phyloP scores from a whole-genome alignment of 768 basidiomycete species.

The Hypholoma sublateritium region DNA sequence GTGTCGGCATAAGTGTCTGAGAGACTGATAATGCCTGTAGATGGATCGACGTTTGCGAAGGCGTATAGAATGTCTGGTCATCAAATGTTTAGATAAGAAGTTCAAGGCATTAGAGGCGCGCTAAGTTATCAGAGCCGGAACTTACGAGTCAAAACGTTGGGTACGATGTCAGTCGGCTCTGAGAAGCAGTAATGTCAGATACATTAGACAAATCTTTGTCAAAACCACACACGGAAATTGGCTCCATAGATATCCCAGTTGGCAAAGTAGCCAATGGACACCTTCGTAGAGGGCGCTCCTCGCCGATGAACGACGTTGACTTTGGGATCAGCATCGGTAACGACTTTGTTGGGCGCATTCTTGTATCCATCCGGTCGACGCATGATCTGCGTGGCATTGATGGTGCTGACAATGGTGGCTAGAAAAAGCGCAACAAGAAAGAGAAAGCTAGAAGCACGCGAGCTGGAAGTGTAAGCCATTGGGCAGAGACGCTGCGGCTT shows the following conservation, averaged over 20 bases:
- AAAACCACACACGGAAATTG: constrained; percentile 51
- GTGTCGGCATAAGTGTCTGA: constrained; percentile 78
- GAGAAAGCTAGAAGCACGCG: constrained; percentile 22
- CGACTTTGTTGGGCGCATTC: constrained; percentile 32
- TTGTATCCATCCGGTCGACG: constrained; percentile 49
- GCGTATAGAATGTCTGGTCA: constrained; percentile 65
- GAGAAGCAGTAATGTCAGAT: constrained; percentile 7
- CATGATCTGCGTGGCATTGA: constrained; percentile 52
- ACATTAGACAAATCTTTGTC: not conserved
- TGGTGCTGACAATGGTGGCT: constrained; percentile 20
- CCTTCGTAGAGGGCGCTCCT: constrained; percentile 28
- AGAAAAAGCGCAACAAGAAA: constrained; percentile 24
- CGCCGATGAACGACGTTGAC: constrained; percentile 42
- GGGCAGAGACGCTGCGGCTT: not conserved
- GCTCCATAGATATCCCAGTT: constrained; percentile 68
- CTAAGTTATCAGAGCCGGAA: not conserved
- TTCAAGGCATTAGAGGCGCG: not conserved
- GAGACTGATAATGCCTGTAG: constrained; percentile 60
- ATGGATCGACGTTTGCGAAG: constrained; percentile 70
- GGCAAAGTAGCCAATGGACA: constrained; percentile 53
- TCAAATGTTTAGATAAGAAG: not conserved
- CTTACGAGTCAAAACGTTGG: constrained; percentile 62
- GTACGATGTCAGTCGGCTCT: constrained; percentile 67
- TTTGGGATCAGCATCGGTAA: constrained; percentile 32
- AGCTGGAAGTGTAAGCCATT: constrained; percentile 12